Evolutionary conservation across 116 monocot genomes (phyloP).

Genomic region (Zostera marina): DNA sequence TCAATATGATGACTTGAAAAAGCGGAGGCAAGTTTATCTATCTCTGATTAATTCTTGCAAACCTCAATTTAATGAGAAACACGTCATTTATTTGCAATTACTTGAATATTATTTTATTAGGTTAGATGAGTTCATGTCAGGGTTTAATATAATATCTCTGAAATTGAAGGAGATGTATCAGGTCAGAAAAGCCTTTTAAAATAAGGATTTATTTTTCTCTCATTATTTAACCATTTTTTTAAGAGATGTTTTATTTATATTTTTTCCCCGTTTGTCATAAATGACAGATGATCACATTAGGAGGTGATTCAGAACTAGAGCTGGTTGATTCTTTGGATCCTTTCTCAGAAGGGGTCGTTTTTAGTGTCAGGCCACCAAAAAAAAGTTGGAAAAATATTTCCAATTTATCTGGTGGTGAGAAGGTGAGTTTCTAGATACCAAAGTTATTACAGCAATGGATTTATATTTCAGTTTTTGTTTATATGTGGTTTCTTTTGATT

Average conservation of each 20-base stretch:
- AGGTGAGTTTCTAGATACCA: conserved; percentile 24
- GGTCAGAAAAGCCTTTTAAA: conserved; percentile 19
- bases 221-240: background rate
- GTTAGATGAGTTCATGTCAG: conserved; percentile 94
- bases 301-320: conserved; percentile 97
- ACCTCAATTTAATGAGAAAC: background rate
- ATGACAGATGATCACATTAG: conserved; percentile 91
- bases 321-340: conserved; percentile 98
- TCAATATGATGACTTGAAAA: conserved; percentile 77
- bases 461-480: no score
- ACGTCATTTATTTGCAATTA: background rate
- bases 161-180: conserved; percentile 99
- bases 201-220: background rate
- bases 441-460: no score
- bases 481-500: no score
- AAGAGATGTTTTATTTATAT: background rate
- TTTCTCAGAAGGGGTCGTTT: conserved; percentile 97
- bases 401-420: conserved; percentile 94
- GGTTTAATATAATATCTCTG: conserved; percentile 89
- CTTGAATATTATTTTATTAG: conserved; percentile 35
- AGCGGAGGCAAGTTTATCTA: conserved; percentile 34
- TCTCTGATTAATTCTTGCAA: background rate
- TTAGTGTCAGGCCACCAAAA: conserved; percentile 95
- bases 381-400: conserved; percentile 99
- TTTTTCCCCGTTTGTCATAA: background rate